These are phyloP conservation scores for Paxillus involutus DNA, from an alignment of 768 basidiomycete species.

Conservation along the genomic window DNA sequence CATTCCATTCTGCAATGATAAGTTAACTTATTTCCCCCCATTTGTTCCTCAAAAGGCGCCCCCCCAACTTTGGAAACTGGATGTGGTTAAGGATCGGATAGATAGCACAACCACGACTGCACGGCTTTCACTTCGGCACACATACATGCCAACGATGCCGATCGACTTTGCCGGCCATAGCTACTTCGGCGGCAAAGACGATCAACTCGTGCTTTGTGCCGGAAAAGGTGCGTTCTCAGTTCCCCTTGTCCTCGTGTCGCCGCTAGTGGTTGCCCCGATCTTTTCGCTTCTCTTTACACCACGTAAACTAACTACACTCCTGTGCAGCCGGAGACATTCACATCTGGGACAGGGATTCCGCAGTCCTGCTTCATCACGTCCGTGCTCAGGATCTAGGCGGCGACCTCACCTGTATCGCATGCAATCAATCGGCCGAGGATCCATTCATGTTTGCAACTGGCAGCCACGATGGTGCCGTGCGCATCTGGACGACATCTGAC, in stretches of 20 bases:
- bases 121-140: slow-evolving; percentile 50
- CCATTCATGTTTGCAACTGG: slow-evolving; percentile 74
- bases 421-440: slow-evolving; percentile 61
- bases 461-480: slow-evolving; percentile 66
- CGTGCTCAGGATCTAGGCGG: slow-evolving; percentile 53
- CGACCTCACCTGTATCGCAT: slow-evolving; percentile 72
- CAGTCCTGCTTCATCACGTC: slow-evolving; percentile 61
- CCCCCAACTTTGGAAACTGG: slow-evolving; percentile 69
- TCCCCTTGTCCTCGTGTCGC: not conserved
- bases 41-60: slow-evolving; percentile 43
- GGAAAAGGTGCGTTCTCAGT: slow-evolving; percentile 53
- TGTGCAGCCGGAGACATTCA: slow-evolving; percentile 69
- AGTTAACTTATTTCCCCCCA: not conserved
- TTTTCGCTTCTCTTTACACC: not conserved
- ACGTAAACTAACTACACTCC: not conserved
- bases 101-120: slow-evolving; percentile 28
- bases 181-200: slow-evolving; percentile 72
- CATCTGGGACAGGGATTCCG: slow-evolving; percentile 80
- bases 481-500: slow-evolving; percentile 58
- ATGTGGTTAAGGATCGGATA: slow-evolving; percentile 49
- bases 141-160: slow-evolving; percentile 65
- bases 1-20: not conserved
- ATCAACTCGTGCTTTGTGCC: slow-evolving; percentile 72
- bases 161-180: slow-evolving; percentile 75
- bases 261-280: not conserved